Evolutionary conservation across 108 stramenopile genomes (phyloP), one percentile per base, ranked within the genome.

Genomic region (Stephanodiscus triporus): DNA sequence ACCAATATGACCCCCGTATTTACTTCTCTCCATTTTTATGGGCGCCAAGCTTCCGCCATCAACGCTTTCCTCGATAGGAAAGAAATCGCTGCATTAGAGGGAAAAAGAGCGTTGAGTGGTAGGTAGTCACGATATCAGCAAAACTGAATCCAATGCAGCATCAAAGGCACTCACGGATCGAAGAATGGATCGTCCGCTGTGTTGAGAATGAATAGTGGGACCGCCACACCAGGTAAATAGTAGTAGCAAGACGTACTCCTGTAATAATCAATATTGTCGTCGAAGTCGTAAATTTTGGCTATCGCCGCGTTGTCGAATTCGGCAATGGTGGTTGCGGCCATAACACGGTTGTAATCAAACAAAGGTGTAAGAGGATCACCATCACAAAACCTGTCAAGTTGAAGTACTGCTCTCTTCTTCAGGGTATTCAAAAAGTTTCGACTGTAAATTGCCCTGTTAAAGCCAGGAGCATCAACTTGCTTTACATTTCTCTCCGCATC

Each of bases 161-260:
- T 19, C 38, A 27, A 48, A n/a, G 56, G 17, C 56, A 50, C 85
- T 71, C 62, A 76, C 60, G 73, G 69, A 54, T 78, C 71, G 32
- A 95, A 87, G 68, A 95, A 93, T 23, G 94, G 94, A 66, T 95
- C 94, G 68, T 95, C 91, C 32, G 58, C 58, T 1, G 94, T 81
- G 76, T 91, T 89, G 5, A 92, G 56, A 29, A 95, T 76, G 11
- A 84, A 78, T 32, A 87, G 68, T 11, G 94, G 94, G 9, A 93
- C 91, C 22, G 79, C 62, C 20, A 95, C 81, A 0, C 70, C 49
- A 20, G 87, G 78, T 20, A 95, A 49, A 45, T 59, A 85, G 20
- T 77, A 76, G 20, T 83, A 60, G 42, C 85, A 88, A 0, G 85
- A 84, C 2, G 70, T 73, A 47, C 90, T 72, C 19, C 84, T 75